phyloP scores from a whole-genome alignment of 768 basidiomycete genomes.

The Mycena leptocephala region DNA sequence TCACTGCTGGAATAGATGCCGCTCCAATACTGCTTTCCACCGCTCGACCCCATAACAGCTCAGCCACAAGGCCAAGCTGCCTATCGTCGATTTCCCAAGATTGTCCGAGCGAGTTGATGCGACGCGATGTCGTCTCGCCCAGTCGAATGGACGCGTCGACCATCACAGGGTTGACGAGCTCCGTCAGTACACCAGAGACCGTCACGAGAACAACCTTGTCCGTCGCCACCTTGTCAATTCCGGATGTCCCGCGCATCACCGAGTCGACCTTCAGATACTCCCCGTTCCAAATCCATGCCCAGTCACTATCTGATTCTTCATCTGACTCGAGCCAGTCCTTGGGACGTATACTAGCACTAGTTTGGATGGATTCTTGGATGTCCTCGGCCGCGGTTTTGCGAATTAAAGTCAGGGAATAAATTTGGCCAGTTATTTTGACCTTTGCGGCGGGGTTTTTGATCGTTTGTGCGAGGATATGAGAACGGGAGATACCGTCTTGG shows the following conservation, averaged over 20 bases:
- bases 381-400: not conserved
- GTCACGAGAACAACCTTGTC: slow-evolving; percentile 11
- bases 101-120: slow-evolving; percentile 11
- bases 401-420: not conserved
- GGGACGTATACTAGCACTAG: not conserved
- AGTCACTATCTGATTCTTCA: not conserved
- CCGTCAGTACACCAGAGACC: slow-evolving; percentile 8
- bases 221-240: slow-evolving; percentile 4
- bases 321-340: not conserved
- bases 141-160: slow-evolving; percentile 4
- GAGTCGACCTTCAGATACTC: slow-evolving; percentile 17
- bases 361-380: not conserved
- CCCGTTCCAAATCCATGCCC: slow-evolving; percentile 29
- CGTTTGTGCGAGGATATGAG: no score
- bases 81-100: no score
- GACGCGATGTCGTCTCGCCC: not conserved
- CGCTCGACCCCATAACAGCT: slow-evolving; percentile 3
- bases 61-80: not conserved
- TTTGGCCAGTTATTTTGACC: slow-evolving; percentile 16
- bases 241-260: slow-evolving; percentile 9
- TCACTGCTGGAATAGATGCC: not conserved
- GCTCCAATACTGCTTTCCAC: not conserved
- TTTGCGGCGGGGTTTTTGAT: slow-evolving; percentile 19
- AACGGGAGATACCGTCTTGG: no score
- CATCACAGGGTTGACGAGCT: slow-evolving; percentile 16